Base-by-base conservation (phyloP, 768 basidiomycete genomes). In the Cystobasidium onofrii region DNA sequence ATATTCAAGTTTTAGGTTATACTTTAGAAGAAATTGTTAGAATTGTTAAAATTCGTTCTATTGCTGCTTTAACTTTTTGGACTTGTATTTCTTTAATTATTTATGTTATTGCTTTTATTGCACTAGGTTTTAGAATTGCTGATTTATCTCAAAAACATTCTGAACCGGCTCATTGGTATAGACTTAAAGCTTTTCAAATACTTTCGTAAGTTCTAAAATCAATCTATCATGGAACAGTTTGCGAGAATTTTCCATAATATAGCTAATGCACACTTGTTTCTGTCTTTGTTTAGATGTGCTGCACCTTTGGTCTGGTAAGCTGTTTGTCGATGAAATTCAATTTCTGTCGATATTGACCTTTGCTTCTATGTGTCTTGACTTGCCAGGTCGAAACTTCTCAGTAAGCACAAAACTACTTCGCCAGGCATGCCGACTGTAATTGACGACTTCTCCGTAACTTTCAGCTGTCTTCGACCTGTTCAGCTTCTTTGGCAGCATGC, bases 401-500 rank as follows among this genome's bases (percentile, higher is more conserved):
- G 65, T 67, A 18, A 54, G 65, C 55, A 33, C n/a, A n/a, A n/a
- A n/a, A n/a, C n/a, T n/a, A n/a, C n/a, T n/a, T n/a, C n/a, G n/a
- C n/a, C n/a, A n/a, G n/a, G 10, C 33, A 64, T 36, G n/a, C 60
- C 61, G 60, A 41, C 41, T 61, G n/a, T n/a, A n/a, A n/a, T n/a
- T n/a, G 44, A 29, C 44, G 60, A 4, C 52, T 64, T 6, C 27
- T 18, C 39, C 29, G 1, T 36, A 7, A 27, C 39, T 15, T 39
- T 39, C 29, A 72, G 70, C 64, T 23, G 62, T 64, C 4, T 78
- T 79, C 64, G 79, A 79, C 62, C 74, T 76, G 7, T 74, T 73
- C 55, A 74, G 66, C 20, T 79, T 76, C 60, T 76, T 77, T 54
- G 76, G 76, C 0, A 73, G 71, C 61, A 70, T 82, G 57, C 82